These are phyloP conservation scores for Neostapfia colusana DNA, from an alignment of 176 grass and related monocot species.

Conservation along the genomic window DNA sequence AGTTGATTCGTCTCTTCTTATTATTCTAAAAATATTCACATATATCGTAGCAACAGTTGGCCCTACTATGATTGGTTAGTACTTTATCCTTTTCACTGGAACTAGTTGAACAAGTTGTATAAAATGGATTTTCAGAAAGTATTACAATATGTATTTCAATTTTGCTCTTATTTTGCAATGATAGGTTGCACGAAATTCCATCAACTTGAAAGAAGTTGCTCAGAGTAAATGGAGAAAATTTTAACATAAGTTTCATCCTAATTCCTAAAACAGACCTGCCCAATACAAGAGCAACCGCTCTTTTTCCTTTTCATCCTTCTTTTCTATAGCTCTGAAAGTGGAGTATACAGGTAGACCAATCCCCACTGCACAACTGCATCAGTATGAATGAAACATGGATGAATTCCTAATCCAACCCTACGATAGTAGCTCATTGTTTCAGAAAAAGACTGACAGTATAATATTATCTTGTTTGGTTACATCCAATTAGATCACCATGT, in stretches of 20 bases:
- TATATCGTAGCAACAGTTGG: neutral
- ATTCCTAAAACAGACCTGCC: constrained; percentile 60
- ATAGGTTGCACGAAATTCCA: neutral
- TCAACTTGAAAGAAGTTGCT: constrained; percentile 1
- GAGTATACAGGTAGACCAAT: constrained; percentile 86
- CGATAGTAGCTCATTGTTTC: neutral
- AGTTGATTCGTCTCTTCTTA: neutral
- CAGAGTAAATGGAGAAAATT: neutral
- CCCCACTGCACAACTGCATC: constrained; percentile 79
- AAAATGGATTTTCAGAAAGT: neutral
- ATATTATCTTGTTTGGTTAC: neutral
- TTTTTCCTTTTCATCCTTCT: constrained; percentile 79
- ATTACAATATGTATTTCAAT: too few species aligned
- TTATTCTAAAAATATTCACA: neutral
- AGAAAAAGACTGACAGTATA: constrained; percentile 4
- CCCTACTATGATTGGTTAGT: neutral
- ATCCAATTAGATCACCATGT: constrained; percentile 5
- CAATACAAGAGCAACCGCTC: constrained; percentile 91
- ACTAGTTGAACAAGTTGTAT: neutral
- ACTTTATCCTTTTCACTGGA: neutral
- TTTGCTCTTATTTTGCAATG: neutral
- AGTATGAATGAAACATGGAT: constrained; percentile 28
- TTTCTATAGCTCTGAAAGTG: constrained; percentile 95
- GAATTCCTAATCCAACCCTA: neutral
- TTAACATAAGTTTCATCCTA: constrained; percentile 1